Percentiles rank a stretch among this genome's conserved stretches.
Conservation (phyloP, 1,284 basidiomycete species). For the Sporisorium scitamineum region DNA sequence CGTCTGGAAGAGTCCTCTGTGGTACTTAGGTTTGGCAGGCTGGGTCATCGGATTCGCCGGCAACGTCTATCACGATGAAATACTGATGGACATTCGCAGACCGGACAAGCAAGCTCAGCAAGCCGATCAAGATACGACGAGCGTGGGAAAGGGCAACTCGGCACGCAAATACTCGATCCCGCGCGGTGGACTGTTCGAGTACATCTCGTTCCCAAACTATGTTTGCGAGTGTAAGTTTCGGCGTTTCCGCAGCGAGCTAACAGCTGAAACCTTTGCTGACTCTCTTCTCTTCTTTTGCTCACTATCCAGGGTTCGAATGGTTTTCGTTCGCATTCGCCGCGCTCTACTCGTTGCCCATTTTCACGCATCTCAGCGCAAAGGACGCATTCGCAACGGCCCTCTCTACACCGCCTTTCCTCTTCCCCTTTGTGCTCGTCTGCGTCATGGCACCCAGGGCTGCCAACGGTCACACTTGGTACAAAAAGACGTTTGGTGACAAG, state of each 20-base stretch:
- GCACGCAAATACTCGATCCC: slow-evolving; percentile 82
- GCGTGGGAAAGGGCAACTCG: slow-evolving; percentile 56
- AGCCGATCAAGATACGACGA: slow-evolving; percentile 13
- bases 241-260: not conserved
- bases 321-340: slow-evolving; percentile 60
- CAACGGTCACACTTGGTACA: slow-evolving; percentile 85
- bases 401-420: slow-evolving; percentile 70
- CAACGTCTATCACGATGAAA: slow-evolving; percentile 88
- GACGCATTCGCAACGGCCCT: slow-evolving; percentile 42
- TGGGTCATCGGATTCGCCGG: slow-evolving; percentile 81
- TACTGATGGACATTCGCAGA: slow-evolving; percentile 77
- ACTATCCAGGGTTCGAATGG: slow-evolving; percentile 68
- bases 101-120: slow-evolving; percentile 24
- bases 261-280: not conserved
- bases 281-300: not conserved
- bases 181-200: slow-evolving; percentile 80
- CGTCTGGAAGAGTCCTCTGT: slow-evolving; percentile 70
- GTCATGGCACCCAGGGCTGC: slow-evolving; percentile 83
- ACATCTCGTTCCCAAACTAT: slow-evolving; percentile 92
- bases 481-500: slow-evolving; percentile 74
- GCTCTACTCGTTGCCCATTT: slow-evolving; percentile 51
- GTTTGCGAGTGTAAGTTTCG: slow-evolving; percentile 79
- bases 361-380: slow-evolving; percentile 29
- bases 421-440: slow-evolving; percentile 78
- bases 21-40: slow-evolving; percentile 76